phyloP scores from a whole-genome alignment of 2,329 filamentous ascomycete species.

The Zasmidium cellare region DNA sequence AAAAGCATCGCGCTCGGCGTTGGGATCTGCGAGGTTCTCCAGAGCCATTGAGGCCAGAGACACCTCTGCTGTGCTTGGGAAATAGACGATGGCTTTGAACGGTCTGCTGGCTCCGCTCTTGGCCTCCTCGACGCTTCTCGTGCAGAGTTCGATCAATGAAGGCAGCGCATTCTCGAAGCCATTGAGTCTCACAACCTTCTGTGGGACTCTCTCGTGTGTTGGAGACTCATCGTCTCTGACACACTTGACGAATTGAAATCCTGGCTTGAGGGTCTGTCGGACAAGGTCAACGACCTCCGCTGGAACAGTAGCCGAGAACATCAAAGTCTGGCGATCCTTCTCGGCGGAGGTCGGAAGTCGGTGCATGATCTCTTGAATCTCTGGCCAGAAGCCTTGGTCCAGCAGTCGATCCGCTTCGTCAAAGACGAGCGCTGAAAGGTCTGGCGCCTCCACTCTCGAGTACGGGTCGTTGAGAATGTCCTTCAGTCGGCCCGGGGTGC shows the following conservation, averaged over 20 bases:
- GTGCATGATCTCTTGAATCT: slow-evolving; percentile 49
- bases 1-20: slow-evolving; percentile 29
- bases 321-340: slow-evolving; percentile 80
- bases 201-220: slow-evolving; percentile 82
- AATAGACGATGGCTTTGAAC: slow-evolving; percentile 97
- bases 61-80: slow-evolving; percentile 75
- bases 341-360: slow-evolving; percentile 62
- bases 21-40: slow-evolving; percentile 41
- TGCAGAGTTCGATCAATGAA: slow-evolving; percentile 71
- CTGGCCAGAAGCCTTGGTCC: slow-evolving; percentile 56
- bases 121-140: slow-evolving; percentile 41
- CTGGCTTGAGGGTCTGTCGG: slow-evolving; percentile 71
- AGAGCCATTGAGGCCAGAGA: slow-evolving; percentile 64
- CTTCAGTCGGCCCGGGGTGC: slow-evolving; percentile 82
- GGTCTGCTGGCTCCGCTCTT: slow-evolving; percentile 50
- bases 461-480: slow-evolving; percentile 72
- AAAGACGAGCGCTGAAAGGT: slow-evolving; percentile 60
- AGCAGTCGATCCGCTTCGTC: slow-evolving; percentile 69
- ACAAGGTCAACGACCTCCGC: slow-evolving; percentile 79
- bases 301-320: slow-evolving; percentile 94
- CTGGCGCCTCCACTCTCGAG: slow-evolving; percentile 64
- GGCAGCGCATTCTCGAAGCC: slow-evolving; percentile 78
- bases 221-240: slow-evolving; percentile 77
- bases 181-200: slow-evolving; percentile 67
- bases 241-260: slow-evolving; percentile 91